Conservation (phyloP, 306 rosid species). For the Biancaea sappan region DNA sequence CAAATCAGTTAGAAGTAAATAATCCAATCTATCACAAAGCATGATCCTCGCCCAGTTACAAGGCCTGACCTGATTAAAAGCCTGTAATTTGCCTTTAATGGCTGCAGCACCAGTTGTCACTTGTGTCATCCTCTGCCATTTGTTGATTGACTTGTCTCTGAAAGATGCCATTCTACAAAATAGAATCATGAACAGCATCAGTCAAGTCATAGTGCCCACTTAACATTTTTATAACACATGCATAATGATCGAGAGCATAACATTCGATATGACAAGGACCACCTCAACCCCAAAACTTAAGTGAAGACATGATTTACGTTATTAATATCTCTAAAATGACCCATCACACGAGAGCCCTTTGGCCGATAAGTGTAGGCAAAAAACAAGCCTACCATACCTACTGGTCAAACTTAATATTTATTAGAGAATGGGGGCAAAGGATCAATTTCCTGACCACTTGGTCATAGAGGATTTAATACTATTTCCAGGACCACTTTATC, state of each 20-base stretch:
- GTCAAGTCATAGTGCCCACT: not conserved
- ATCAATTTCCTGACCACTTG: not conserved
- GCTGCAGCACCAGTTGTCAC: slow-evolving; percentile 92
- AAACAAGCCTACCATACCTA: not conserved
- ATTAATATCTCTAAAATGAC: not conserved
- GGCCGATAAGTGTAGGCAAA: not conserved
- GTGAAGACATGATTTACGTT: not conserved
- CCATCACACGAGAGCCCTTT: not conserved
- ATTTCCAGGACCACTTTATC: not conserved
- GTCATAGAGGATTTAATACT: not conserved
- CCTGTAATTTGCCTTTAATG: slow-evolving; percentile 74
- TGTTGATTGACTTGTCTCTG: slow-evolving; percentile 79
- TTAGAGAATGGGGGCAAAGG: not conserved
- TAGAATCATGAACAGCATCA: slow-evolving; percentile 36
- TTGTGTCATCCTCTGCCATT: slow-evolving; percentile 93
- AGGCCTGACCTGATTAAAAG: slow-evolving; percentile 82
- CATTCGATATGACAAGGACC: not conserved
- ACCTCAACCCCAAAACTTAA: not conserved
- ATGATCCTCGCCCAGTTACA: slow-evolving; percentile 26
- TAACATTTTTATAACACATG: not conserved
- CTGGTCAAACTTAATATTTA: not conserved
- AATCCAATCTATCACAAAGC: not conserved
- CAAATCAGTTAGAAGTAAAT: slow-evolving; percentile 3
- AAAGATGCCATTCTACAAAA: slow-evolving; percentile 70
- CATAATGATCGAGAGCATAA: not conserved